Evolutionary conservation across 2,329 filamentous ascomycete genomes (phyloP), one percentile per base, ranked within the genome.

Genomic region (Aspergillus pseudotamarii): DNA sequence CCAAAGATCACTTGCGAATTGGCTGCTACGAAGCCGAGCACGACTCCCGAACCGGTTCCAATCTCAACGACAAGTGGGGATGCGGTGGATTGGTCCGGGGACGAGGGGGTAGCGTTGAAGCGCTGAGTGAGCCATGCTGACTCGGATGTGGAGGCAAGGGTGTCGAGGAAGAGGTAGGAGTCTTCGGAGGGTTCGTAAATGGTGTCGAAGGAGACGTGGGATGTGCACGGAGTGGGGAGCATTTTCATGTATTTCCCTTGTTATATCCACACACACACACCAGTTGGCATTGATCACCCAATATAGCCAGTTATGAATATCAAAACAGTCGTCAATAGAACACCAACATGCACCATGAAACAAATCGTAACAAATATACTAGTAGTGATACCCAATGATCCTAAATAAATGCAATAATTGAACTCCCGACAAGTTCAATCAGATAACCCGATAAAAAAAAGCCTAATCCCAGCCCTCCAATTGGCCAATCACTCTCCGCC

Each of bases 141-240:
- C 79, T 97, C 93, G 2, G 85, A 76, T 0, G 82, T 63, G 1
- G 89, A 90, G 0, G 94, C 94, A 51, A 99, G 85, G 0, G 94
- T 96, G 80, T 99, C 94, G 34, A 99, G 87, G 56, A 99, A 86
- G 51, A 99, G 87, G 75, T 93, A 99, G 6, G 94, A 97, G 81
- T 99, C 95, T 79, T 99, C 95, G 12, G 94, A 91, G 41, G 95
- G 95, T 75, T 97, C 94, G 80, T 99, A 99, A 70, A 98, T 89
- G 60, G 90, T 88, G 76, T 92, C 87, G 79, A 94, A 96, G 60
- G 90, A 87, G 64, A 98, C 92, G 80, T 99, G 95, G 26, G 91
- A 91, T 3, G 95, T 99, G 62, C 92, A 92, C 16, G 95, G 95
- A 1, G 95, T 99, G 11, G 94, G 94, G 32, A 99, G 87, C 94